Evolutionary conservation across 75 land plant genomes (phyloP).

Genomic region (Adiantum capillusveneris): DNA sequence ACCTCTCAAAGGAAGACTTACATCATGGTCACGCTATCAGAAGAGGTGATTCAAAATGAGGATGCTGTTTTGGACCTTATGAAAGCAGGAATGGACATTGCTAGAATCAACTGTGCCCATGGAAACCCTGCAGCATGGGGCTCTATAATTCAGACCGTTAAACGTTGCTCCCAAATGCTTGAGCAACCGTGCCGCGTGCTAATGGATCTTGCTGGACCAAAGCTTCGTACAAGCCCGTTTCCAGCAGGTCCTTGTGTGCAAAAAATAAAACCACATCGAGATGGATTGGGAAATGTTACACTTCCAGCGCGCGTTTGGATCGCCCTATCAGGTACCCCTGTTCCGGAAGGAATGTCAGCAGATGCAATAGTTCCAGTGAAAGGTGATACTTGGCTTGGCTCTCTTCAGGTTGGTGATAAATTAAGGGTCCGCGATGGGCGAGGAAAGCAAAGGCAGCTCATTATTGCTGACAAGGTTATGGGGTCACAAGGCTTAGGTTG

Average conservation of each 20-base stretch:
- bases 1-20: constrained; percentile 13
- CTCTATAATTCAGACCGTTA: constrained; percentile 34
- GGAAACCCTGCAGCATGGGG: constrained; percentile 41
- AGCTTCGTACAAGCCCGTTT: constrained; percentile 44
- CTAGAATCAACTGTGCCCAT: constrained; percentile 61
- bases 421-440: constrained; percentile 35
- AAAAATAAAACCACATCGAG: constrained; percentile 37
- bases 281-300: constrained; percentile 24
- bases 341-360: constrained; percentile 25
- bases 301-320: constrained; percentile 46
- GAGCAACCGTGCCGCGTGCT: constrained; percentile 49
- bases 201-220: constrained; percentile 65
- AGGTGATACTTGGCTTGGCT: constrained; percentile 18
- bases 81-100: constrained; percentile 34
- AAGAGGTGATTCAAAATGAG: constrained; percentile 33
- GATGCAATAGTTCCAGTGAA: constrained; percentile 34
- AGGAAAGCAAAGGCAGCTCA: constrained; percentile 33
- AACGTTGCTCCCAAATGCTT: constrained; percentile 40
- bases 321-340: constrained; percentile 18
- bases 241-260: constrained; percentile 34
- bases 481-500: constrained; percentile 23
- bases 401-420: constrained; percentile 31
- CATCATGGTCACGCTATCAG: constrained; percentile 52
- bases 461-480: constrained; percentile 19
- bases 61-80: constrained; percentile 29